Percentiles rank a stretch among this genome's conserved stretches.
Conservation (phyloP, 1,284 basidiomycete species). For the Cutaneotrichosporon cyanovorans region DNA sequence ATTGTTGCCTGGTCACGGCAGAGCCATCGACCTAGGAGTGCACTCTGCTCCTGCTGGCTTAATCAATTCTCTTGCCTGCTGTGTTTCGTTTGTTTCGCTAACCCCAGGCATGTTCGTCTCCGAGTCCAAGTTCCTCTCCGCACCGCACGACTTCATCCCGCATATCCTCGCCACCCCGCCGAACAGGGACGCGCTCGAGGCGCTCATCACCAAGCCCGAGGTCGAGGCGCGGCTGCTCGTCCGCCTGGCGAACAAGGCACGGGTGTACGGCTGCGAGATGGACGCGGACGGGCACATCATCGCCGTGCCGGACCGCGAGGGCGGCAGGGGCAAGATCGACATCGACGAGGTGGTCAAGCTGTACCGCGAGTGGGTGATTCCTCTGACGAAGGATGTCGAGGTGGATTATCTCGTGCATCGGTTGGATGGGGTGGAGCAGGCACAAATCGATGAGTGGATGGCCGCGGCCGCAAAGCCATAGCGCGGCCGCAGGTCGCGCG, state of each 20-base stretch:
- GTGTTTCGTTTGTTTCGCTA: neutral
- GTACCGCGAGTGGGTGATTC: conserved; percentile 92
- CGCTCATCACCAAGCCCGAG: conserved; percentile 89
- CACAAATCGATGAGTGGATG: conserved; percentile 65
- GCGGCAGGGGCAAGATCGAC: conserved; percentile 64
- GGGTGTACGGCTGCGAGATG: conserved; percentile 86
- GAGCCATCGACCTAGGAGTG: too few relatives aligned
- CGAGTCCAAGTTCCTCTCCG: conserved; percentile 83
- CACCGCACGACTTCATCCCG: conserved; percentile 81
- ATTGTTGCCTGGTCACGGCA: too few relatives aligned
- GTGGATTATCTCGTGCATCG: conserved; percentile 85
- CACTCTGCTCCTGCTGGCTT: too few relatives aligned
- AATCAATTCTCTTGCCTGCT: too few relatives aligned
- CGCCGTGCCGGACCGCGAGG: conserved; percentile 23
- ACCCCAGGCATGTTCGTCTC: conserved; percentile 90
- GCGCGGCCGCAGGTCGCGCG: neutral
- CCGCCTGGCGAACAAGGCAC: conserved; percentile 82
- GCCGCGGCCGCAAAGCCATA: neutral
- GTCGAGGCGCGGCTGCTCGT: conserved; percentile 84
- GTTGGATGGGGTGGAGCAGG: conserved; percentile 68
- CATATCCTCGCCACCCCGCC: conserved; percentile 64
- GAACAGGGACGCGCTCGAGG: conserved; percentile 68
- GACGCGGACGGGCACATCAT: conserved; percentile 60
- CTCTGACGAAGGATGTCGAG: conserved; percentile 96
- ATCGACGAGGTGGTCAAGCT: conserved; percentile 85